Base-by-base conservation (phyloP, 805 yeast species). In the Starmerella geochares region DNA sequence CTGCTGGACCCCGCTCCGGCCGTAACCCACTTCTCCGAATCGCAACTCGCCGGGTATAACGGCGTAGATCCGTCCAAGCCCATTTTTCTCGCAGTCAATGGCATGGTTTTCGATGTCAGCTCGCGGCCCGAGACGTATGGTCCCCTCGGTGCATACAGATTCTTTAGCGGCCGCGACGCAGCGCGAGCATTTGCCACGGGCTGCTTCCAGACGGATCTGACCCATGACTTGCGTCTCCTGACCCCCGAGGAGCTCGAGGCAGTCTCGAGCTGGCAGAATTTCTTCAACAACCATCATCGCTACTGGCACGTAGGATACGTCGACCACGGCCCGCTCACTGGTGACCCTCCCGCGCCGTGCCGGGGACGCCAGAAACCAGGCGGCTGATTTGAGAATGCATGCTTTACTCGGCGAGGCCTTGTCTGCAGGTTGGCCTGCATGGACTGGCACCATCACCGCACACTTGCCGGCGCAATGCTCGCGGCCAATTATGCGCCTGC, bases 181-280 rank as follows among this genome's bases (percentile, higher is more conserved):
- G 80, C 86, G 2, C 66, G 88, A 25, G 83, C 82, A 17, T 80
- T 74, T 58, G 79, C 75, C 3, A 82, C 86, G 1, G 88, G 88
- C 2, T 82, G 87, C 58, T 77, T 83, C 51, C 61, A 65, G 36
- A 76, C 74, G 29, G 82, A 82, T 58, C 71, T 71, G 53, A 81
- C 88, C 0, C 73, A 76, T 61, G 90, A 83, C 61, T 63, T 83
- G 38, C 65, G 88, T 31, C 86, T 81, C 0, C 64, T 82, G 20
- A 78, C 75, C 50, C 64, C 63, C 3, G 69, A 68, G 29, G 76
- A 72, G 0, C 56, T 54, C 2, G 49, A 53, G 3, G 75, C 72
- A 37, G 64, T 82, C 3, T 43, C 39, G 1, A 62, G 69, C 36
- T 82, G 88, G 88, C 73, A 74, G 48, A 32, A 54, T 0, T 82